Conservation (phyloP, 2,329 filamentous ascomycete genomes). For the Colletotrichum camelliae region DNA sequence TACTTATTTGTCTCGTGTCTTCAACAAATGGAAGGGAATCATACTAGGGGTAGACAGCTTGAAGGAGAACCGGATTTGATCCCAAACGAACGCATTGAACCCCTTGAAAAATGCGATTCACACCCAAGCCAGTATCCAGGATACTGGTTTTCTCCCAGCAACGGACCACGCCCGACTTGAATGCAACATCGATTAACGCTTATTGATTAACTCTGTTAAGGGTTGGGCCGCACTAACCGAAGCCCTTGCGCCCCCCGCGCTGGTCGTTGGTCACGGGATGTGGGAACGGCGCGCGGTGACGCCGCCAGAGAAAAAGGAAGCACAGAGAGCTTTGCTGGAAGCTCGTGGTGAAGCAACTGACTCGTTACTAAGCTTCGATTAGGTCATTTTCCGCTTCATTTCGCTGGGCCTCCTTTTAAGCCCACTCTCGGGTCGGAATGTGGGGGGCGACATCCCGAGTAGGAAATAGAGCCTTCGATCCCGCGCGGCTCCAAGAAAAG, state of each 20-base stretch:
- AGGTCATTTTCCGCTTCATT: not conserved
- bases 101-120: not conserved
- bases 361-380: not conserved
- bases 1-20: not conserved
- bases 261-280: not conserved
- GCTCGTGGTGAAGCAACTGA: not conserved
- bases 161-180: not conserved
- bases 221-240: not conserved
- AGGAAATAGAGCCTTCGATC: not conserved
- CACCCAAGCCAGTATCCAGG: not conserved
- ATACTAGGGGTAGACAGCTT: not conserved
- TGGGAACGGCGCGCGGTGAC: not conserved
- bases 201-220: not conserved
- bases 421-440: not conserved
- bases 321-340: not conserved
- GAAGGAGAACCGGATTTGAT: not conserved
- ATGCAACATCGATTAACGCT: not conserved
- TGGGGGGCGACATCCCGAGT: not conserved
- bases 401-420: not conserved
- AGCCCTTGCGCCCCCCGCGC: not conserved
- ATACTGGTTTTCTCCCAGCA: not conserved
- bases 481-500: not conserved
- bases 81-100: not conserved
- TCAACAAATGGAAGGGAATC: not conserved
- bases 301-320: not conserved